phyloP scores from a whole-genome alignment of 177 flowering plant genomes.

The Tripterygium wilfordii region DNA sequence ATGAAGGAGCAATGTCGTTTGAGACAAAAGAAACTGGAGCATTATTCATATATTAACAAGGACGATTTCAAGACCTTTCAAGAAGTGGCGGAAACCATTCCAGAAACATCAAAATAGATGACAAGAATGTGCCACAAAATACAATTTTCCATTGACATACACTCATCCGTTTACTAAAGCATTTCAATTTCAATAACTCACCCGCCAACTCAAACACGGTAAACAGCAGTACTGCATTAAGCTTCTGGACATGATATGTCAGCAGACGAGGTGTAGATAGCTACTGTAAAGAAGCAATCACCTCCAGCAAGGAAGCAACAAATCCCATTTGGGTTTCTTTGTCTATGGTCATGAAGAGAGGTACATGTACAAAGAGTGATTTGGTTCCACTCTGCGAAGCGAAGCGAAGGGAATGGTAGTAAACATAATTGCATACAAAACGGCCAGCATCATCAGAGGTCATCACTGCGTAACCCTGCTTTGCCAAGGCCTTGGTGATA shows the following conservation, averaged over 20 bases:
- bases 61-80: too few relatives aligned
- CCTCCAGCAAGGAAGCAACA: slow-evolving; percentile 79
- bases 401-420: slow-evolving; percentile 84
- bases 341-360: slow-evolving; percentile 79
- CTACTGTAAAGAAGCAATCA: slow-evolving; percentile 54
- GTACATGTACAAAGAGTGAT: slow-evolving; percentile 88
- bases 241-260: not conserved
- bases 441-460: slow-evolving; percentile 86
- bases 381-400: slow-evolving; percentile 67
- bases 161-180: slow-evolving; percentile 8
- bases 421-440: slow-evolving; percentile 91
- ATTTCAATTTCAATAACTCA: slow-evolving; percentile 1
- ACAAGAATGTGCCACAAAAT: not conserved
- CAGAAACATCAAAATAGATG: not conserved
- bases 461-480: slow-evolving; percentile 71
- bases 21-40: too few relatives aligned
- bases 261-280: not conserved
- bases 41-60: too few relatives aligned
- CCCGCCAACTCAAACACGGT: slow-evolving; percentile 10
- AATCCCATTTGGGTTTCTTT: slow-evolving; percentile 90
- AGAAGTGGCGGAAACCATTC: not conserved
- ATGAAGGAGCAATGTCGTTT: too few relatives aligned
- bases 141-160: slow-evolving; percentile 6
- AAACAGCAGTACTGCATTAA: not conserved
- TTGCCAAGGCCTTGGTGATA: slow-evolving; percentile 56